Evolutionary conservation across 257 asterid species (phyloP), one percentile per base, ranked within the genome.

Genomic region (Verbascum thapsus): DNA sequence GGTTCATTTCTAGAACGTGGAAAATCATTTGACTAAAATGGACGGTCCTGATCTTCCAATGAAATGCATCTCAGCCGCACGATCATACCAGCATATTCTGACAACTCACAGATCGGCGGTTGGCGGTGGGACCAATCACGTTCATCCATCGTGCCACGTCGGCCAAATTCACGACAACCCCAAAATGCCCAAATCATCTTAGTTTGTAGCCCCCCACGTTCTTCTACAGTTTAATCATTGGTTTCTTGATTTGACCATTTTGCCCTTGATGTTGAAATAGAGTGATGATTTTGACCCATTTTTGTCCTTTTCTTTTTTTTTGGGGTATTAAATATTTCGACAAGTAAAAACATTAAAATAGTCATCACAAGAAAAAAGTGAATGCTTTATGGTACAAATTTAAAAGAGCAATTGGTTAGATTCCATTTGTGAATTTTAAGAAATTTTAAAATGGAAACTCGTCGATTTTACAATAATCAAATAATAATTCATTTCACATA

Each of bases 111-210:
- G 69, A 49, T 71, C 73, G 52, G 80, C 82, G 83, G 88, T 66
- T 75, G 90, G 76, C 63, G 4, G 80, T 80, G 71, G 80, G 78
- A 39, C 88, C 88, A 76, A 76, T 77, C 85, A 85, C 81, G 81
- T 82, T 87, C 61, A 77, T 15, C 34, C 70, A 39, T 75, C 76
- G 59, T 65, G 94, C 90, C 90, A 85, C 85, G 81, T 80, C 66
- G 73, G 79, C 76, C n/a, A 5, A 41, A 3, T 54, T 19, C 68
- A 61, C 78, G 80, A 80, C 77, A 66, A 15, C 73, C 73, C 61
- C 66, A 19, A 26, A n/a, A 19, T 58, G 48, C 56, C 62, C 38
- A 11, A 62, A 51, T 30, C 74, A 47, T 64, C 66, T 18, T 10
- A 34, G 39, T 18, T 69, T 54, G 61, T 51, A 49, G 65, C 63